Evolutionary conservation across 352 stramenopile genomes (phyloP), one percentile per base, ranked within the genome.

Genomic region (Phytophthora multivora): DNA sequence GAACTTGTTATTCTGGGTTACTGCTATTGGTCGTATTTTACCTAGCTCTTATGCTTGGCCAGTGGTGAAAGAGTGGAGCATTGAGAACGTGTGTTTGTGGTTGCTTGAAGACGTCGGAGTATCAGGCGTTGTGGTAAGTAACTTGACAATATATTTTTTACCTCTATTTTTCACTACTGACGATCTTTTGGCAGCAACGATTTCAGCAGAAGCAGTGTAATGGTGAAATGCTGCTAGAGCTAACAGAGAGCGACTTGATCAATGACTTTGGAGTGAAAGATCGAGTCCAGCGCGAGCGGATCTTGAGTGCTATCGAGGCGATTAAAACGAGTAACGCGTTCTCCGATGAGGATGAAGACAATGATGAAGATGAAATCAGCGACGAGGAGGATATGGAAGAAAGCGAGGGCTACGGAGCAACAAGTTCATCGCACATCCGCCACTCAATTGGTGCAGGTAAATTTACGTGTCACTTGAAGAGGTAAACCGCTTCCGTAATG

Each of bases 1-100:
- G 40, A 13, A 31, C 18, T 15, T 13, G 1, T 3, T 40, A 21
- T 23, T 33, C 28, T 45, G 19, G 28, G 4, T 45, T 59, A 4
- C 7, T 36, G 15, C 15, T 16, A 13, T 1, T 28, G 12, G 19
- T 56, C 43, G 5, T 51, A 30, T 10, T 11, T 46, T 47, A 33
- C 8, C 13, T 60, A 30, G 55, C 28, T 2, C 28, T 52, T 47
- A n/a, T 21, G 33, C 1, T 31, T 25, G 13, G 0, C 10, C 42
- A 88, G 85, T 91, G 12, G 83, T 93, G 10, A 75, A 76, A 1
- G 80, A 91, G 31, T 93, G 85, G 85, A 91, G 66, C 16, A 80
- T 92, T n/a, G 85, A 91, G 28, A 90, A 90, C 43, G 85, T 93
- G 2, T 93, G 82, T 28, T 56, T 91, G 1, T 93, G 85, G 85